Evolutionary conservation across 2,329 filamentous ascomycete species (phyloP).

Genomic region (Orbilia blumenaviensis): DNA sequence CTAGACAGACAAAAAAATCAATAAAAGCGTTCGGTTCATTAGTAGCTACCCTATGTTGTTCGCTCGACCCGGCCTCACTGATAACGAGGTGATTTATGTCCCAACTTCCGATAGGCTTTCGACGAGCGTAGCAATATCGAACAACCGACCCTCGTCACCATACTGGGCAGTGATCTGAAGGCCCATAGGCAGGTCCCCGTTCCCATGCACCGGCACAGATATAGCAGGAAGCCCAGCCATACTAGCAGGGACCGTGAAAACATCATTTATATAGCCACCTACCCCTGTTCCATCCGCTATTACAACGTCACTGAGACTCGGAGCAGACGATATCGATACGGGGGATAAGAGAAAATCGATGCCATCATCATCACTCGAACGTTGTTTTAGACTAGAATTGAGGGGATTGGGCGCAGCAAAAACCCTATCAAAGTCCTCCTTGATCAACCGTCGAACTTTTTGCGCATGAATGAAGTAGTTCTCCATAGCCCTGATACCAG

Average conservation of each 20-base stretch:
- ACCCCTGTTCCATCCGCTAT: constrained; percentile 64
- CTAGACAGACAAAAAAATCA: too few relatives aligned
- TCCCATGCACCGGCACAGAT: constrained; percentile 73
- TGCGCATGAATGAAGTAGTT: constrained; percentile 98
- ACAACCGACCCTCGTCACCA: constrained; percentile 74
- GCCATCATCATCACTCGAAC: constrained; percentile 67
- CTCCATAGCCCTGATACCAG: constrained; percentile 71
- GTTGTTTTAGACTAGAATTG: constrained; percentile 60
- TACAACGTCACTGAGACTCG: constrained; percentile 69
- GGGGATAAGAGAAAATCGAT: constrained; percentile 90
- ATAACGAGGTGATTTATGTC: not conserved
- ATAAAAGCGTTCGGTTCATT: too few relatives aligned
- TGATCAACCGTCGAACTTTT: constrained; percentile 81
- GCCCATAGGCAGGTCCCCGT: constrained; percentile 65
- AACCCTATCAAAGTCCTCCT: constrained; percentile 82
- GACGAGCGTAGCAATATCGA: constrained; percentile 68
- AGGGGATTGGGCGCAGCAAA: constrained; percentile 78
- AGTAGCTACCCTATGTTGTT: too few relatives aligned
- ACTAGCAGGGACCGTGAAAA: constrained; percentile 94
- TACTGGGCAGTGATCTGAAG: constrained; percentile 84
- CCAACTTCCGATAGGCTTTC: constrained; percentile 53
- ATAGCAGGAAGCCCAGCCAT: constrained; percentile 89
- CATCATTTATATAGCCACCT: constrained; percentile 89
- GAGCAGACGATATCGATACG: constrained; percentile 81
- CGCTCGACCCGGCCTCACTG: not conserved